Evolutionary conservation across 2,329 filamentous ascomycete species (phyloP).

Genomic region (Elsinoe ampelina): DNA sequence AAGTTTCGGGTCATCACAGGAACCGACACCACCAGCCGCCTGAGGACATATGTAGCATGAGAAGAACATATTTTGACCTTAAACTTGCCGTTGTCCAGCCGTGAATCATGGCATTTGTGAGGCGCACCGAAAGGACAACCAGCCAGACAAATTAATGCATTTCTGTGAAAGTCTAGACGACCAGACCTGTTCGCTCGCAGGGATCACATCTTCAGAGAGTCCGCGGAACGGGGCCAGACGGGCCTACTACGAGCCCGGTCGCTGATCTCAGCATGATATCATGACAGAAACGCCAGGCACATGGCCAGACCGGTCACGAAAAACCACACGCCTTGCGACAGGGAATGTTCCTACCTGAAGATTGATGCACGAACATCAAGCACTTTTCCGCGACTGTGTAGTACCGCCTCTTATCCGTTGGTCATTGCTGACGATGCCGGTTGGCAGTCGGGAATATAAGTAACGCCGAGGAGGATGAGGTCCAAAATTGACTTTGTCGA

Average conservation of each 20-base stretch:
- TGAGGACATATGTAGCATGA: too few relatives aligned
- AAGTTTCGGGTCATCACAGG: too few relatives aligned
- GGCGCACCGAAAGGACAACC: background rate
- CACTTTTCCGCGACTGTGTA: too few relatives aligned
- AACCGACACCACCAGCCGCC: too few relatives aligned
- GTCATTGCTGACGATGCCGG: background rate
- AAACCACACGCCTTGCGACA: background rate
- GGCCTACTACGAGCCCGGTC: background rate
- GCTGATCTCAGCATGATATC: background rate
- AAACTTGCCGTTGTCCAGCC: too few relatives aligned
- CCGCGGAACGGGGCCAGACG: background rate
- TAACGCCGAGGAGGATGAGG: background rate
- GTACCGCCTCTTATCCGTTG: too few relatives aligned
- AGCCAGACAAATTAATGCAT: too few relatives aligned
- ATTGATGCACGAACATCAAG: background rate
- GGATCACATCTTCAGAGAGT: background rate
- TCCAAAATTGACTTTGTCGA: background rate
- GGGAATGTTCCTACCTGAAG: background rate
- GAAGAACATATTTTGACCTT: too few relatives aligned
- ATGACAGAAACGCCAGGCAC: background rate
- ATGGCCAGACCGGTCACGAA: background rate
- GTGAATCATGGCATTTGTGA: background rate
- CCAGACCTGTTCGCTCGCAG: background rate
- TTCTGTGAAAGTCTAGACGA: background rate
- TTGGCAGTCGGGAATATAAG: background rate